Evolutionary conservation across 345 rosid genomes (phyloP).

Genomic region (Psidium guajava): DNA sequence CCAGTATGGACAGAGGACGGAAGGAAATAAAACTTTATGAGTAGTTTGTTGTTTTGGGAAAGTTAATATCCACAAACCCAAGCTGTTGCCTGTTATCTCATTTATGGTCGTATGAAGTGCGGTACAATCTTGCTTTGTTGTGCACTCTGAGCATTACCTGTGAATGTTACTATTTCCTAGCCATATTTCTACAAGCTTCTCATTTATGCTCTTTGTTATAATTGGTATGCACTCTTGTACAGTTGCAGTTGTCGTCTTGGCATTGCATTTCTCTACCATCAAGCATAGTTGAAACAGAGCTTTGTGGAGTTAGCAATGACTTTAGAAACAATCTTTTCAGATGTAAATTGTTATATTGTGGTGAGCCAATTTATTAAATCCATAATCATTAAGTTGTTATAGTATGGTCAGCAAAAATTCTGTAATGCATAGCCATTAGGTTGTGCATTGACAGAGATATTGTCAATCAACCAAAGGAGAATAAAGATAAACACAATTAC

Average conservation of each 20-base stretch:
- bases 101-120: not conserved
- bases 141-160: not conserved
- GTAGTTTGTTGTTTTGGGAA: not conserved
- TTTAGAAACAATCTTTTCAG: not conserved
- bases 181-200: not conserved
- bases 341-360: not conserved
- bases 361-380: not conserved
- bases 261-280: not conserved
- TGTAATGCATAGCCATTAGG: not conserved
- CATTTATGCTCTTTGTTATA: not conserved
- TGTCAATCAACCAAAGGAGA: not conserved
- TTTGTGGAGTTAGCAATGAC: not conserved
- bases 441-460: not conserved
- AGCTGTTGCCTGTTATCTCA: not conserved
- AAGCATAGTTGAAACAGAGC: not conserved
- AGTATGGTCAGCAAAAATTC: not conserved
- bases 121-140: not conserved
- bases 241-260: not conserved
- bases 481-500: not conserved
- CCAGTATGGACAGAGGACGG: not conserved
- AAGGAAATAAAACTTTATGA: not conserved
- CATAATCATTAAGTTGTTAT: not conserved
- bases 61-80: not conserved
- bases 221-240: not conserved
- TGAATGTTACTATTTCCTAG: not conserved